Percentiles rank a stretch among this genome's conserved stretches.
Evolutionary conservation across 306 rosid species (phyloP).

Genomic region (Aeschynomene evenia): DNA sequence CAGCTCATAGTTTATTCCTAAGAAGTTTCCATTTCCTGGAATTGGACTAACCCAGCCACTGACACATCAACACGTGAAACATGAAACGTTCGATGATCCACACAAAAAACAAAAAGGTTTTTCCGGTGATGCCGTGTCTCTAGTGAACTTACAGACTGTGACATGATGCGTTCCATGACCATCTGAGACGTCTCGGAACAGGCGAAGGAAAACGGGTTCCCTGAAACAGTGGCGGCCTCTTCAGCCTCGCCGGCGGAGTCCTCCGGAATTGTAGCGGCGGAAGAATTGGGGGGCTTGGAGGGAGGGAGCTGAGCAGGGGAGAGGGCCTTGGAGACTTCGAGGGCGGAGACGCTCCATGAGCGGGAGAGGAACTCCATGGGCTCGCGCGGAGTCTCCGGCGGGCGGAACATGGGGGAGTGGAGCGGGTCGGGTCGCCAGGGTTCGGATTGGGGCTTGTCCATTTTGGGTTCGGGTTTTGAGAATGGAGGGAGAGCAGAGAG

Average conservation of each 20-base stretch:
- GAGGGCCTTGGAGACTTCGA: constrained; percentile 75
- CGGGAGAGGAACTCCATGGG: constrained; percentile 94
- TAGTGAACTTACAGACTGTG: constrained; percentile 68
- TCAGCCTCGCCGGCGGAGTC: constrained; percentile 57
- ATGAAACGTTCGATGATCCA: not conserved
- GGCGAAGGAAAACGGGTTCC: constrained; percentile 84
- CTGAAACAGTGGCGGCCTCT: constrained; percentile 51
- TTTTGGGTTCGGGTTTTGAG: not conserved
- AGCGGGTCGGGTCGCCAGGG: constrained; percentile 56
- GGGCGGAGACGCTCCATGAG: constrained; percentile 86
- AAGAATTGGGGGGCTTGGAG: constrained; percentile 33
- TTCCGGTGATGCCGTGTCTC: not conserved
- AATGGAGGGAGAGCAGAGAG: not conserved
- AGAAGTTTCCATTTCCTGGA: not conserved
- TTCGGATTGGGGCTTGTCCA: constrained; percentile 46
- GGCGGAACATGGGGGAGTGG: constrained; percentile 42
- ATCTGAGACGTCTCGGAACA: constrained; percentile 82
- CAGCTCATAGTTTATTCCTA: not conserved
- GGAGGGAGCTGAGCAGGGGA: constrained; percentile 41
- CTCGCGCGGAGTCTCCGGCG: constrained; percentile 73
- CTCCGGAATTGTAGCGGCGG: constrained; percentile 41
- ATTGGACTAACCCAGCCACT: not conserved
- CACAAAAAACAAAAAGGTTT: not conserved
- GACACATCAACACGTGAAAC: not conserved
- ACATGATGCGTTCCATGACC: constrained; percentile 93